Evolutionary conservation across 306 rosid species (phyloP), one percentile per base, ranked within the genome.

Genomic region (Chamaecrista fasciculata): DNA sequence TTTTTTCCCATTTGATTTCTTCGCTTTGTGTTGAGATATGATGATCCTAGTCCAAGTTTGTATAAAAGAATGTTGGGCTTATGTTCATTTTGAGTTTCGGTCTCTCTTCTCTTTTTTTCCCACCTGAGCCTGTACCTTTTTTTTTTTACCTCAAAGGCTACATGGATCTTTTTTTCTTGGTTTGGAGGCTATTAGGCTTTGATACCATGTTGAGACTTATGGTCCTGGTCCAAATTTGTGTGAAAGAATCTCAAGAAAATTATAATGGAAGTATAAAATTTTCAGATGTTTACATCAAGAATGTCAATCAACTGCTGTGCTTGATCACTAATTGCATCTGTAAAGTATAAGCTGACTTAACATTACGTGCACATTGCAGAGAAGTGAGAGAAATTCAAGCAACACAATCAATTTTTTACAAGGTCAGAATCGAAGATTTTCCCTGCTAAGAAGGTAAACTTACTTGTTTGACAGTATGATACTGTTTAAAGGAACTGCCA

Each of bases 401-500:
- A 73, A 51, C 53, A 37, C 49, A 74, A 74, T 52, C 31, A 73
- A 66, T 14, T 46, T 62, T 69, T 55, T 57, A 47, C 67, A 14
- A 44, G 62, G 44, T 39, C 25, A 68, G 58, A 52, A 67, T 34
- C 40, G 56, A 56, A 62, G 66, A 16, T 19, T 37, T 49, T 46
- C 43, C 71, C 9, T 19, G 65, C 36, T 50, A 63, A 56, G 46
- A 71, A 47, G 61, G 73, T 46, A 62, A 16, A 72, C 92, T 74
- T 74, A 89, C 96, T 76, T 75, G 83, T 74, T 78, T 78, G 29
- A 11, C 50, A 36, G 79, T 67, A 56, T 44, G 78, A 71, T 82
- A 76, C 80, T 80, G 84, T 67, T 66, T 88, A 28, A 86, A 76
- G 72, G 79, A 75, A 73, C 81, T 81, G 61, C 94, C 85, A 62